These are phyloP conservation scores for Stemphylium beticola DNA, from an alignment of 2,329 filamentous ascomycete genomes.

Conservation along the genomic window DNA sequence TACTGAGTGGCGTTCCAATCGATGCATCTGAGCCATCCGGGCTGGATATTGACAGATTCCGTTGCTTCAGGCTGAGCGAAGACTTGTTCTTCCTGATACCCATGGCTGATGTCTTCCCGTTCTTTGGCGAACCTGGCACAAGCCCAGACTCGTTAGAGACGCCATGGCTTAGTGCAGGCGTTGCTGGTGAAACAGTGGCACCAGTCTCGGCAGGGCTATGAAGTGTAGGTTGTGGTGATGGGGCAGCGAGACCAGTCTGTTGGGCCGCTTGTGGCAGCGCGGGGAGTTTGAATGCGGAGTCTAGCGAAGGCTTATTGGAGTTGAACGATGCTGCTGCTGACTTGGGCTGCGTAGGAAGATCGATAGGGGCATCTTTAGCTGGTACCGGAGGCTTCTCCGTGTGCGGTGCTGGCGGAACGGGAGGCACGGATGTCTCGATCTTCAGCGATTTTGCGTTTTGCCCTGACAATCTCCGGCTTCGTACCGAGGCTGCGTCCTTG, in stretches of 20 bases:
- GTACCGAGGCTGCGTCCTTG: conserved; percentile 59
- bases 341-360: conserved; percentile 43
- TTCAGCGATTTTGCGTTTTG: conserved; percentile 82
- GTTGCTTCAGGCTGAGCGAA: conserved; percentile 70
- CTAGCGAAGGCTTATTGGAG: conserved; percentile 32
- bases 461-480: conserved; percentile 79
- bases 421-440: conserved; percentile 73
- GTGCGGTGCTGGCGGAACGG: conserved; percentile 41
- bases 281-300: conserved; percentile 42
- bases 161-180: conserved; percentile 45
- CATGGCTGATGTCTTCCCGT: conserved; percentile 36
- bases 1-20: conserved; percentile 75
- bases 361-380: conserved; percentile 42
- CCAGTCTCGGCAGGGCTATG: conserved; percentile 51
- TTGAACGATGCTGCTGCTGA: conserved; percentile 43
- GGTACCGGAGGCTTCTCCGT: conserved; percentile 44
- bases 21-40: conserved; percentile 69
- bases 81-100: conserved; percentile 59
- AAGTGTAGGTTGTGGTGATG: conserved; percentile 43
- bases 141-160: conserved; percentile 54
- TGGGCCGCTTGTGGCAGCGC: conserved; percentile 39
- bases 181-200: conserved; percentile 50
- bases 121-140: conserved; percentile 45
- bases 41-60: conserved; percentile 72
- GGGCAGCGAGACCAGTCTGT: conserved; percentile 33